These are phyloP conservation scores for Spiraea crenata DNA, from an alignment of 331 rosid genomes.

Conservation along the genomic window DNA sequence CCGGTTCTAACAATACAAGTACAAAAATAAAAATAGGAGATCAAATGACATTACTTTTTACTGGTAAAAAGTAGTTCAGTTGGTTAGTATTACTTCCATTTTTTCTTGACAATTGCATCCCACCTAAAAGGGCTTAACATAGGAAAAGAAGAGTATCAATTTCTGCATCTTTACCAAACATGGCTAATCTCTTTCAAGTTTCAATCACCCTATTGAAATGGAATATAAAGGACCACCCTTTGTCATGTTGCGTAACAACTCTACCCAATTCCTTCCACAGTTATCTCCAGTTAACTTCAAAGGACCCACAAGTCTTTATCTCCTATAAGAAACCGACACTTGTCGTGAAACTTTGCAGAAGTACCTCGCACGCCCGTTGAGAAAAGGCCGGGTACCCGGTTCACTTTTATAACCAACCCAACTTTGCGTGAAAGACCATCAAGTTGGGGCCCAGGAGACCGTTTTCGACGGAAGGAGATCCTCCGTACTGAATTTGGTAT, in stretches of 20 bases:
- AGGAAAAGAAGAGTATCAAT: not conserved
- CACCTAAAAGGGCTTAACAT: not conserved
- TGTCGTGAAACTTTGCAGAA: not conserved
- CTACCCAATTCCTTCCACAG: not conserved
- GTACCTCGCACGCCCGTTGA: constrained; percentile 18
- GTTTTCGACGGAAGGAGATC: not conserved
- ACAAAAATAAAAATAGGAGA: too few species aligned
- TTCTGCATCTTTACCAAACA: not conserved
- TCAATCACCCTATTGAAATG: not conserved
- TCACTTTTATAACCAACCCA: not conserved
- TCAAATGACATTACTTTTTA: too few species aligned
- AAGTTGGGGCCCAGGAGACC: not conserved
- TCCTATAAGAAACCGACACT: not conserved
- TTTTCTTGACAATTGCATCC: not conserved
- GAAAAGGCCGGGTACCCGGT: not conserved
- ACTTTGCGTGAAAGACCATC: constrained; percentile 31
- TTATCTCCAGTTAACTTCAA: not conserved
- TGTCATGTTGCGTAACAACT: not conserved
- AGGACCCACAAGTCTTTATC: not conserved
- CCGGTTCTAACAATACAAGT: too few species aligned
- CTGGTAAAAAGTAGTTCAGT: too few species aligned
- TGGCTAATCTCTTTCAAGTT: not conserved
- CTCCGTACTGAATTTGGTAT: too few species aligned
- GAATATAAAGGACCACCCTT: not conserved
- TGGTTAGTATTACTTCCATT: not conserved